A percentile compares a stretch with the other conserved stretches of the same genome.
These are phyloP conservation scores for Fusarium sp. DNA, from an alignment of 2,329 filamentous ascomycete species.

Conservation along the genomic window DNA sequence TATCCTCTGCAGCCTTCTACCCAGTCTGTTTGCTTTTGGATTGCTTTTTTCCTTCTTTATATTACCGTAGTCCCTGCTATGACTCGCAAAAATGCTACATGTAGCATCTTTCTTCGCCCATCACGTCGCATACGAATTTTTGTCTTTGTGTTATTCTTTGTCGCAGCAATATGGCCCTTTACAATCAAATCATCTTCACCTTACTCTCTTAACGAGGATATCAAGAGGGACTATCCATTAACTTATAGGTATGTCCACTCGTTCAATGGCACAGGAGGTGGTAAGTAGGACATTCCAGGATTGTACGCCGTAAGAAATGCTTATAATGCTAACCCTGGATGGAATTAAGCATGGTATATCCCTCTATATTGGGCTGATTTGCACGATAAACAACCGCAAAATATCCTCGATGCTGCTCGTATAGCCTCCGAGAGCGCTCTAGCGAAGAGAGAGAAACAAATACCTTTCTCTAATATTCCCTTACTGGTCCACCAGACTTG, in stretches of 20 bases:
- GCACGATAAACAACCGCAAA: neutral
- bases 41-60: too few relatives aligned
- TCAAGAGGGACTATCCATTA: neutral
- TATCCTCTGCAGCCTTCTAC: too few relatives aligned
- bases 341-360: constrained; percentile 1
- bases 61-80: neutral
- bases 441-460: neutral
- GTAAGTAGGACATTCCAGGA: neutral
- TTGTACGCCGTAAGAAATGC: rapidly evolving
- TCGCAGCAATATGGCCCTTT: neutral
- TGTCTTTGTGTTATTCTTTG: neutral
- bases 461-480: neutral
- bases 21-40: too few relatives aligned
- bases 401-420: neutral
- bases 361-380: neutral
- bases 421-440: neutral
- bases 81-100: neutral
- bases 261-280: neutral
- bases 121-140: neutral
- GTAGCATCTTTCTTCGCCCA: neutral
- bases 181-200: rapidly evolving
- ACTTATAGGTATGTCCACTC: neutral
- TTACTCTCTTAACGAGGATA: rapidly evolving
- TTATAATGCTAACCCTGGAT: neutral
- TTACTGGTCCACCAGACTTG: constrained; percentile 6